Base-by-base conservation (phyloP, 805 yeast species). In the Wickerhamiella parazyma region DNA sequence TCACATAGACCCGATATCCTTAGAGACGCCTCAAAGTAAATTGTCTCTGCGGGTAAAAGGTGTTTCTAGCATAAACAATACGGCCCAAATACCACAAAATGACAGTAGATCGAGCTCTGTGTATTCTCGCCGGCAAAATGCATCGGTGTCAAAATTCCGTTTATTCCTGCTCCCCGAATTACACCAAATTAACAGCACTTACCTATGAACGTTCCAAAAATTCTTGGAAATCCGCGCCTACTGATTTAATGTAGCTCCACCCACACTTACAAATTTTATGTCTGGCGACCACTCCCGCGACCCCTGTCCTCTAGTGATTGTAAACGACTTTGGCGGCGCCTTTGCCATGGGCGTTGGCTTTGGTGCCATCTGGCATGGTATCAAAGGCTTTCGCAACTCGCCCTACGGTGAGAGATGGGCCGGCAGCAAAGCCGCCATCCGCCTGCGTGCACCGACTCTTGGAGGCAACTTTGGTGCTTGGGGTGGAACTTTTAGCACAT, bases 381-480 rank as follows among this genome's bases (percentile, higher is more conserved):
- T 91, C 60, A 91, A 91, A 64, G 99, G 99, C 41, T 91, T 91
- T 73, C 76, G 98, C 64, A 91, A 91, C 72, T 86, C 96, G 10
- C 98, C 99, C 45, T 53, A 63, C 45, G 98, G 98, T 48, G 98
- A 91, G 66, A 77, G 98, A 68, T 72, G 94, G 57, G 64, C 75
- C 47, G 97, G 98, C 45, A 83, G 95, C 17, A 60, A 89, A 44
- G 70, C 83, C 34, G 96, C 97, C 33, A 80, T 91, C 55, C 85
- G 85, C 61, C 84, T 95, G 42, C 75, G 98, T 64, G 97, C 96
- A 2, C 99, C 99, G 33, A 95, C 89, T 40, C 86, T 89, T 44
- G 98, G 98, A 53, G 98, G 98, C 59, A 91, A 91, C 66, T 89
- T 91, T 58, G 98, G 98, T 68, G 94, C 84, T 33, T 91, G 98